phyloP scores from a whole-genome alignment of 257 asterid species.

The Rhazya stricta region DNA sequence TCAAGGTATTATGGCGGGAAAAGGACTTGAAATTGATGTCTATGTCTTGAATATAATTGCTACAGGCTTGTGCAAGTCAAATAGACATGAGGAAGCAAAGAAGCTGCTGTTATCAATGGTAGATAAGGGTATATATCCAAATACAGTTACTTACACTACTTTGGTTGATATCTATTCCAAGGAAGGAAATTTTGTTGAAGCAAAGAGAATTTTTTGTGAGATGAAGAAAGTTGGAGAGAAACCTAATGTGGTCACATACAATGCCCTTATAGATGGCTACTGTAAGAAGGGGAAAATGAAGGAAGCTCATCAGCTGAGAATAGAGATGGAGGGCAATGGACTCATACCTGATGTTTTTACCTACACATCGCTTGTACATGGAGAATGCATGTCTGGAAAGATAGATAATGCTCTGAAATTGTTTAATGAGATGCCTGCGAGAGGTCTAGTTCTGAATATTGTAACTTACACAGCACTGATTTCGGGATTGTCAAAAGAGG shows the following conservation, averaged over 20 bases:
- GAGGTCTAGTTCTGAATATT: conserved; percentile 41
- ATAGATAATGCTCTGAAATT: conserved; percentile 52
- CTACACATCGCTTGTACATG: conserved; percentile 66
- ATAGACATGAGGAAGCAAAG: conserved; percentile 64
- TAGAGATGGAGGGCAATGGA: conserved; percentile 50
- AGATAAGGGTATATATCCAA: conserved; percentile 50
- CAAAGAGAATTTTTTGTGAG: conserved; percentile 29
- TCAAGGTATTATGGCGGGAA: conserved; percentile 54
- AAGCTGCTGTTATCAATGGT: conserved; percentile 51
- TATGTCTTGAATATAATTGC: conserved; percentile 62
- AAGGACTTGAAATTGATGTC: conserved; percentile 66
- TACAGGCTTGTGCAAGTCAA: conserved; percentile 50
- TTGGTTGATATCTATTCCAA: conserved; percentile 54
- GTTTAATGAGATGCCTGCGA: conserved; percentile 50
- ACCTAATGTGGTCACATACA: conserved; percentile 27
- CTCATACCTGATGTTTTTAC: conserved; percentile 58
- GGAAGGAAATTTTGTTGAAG: conserved; percentile 60
- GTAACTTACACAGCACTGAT: conserved; percentile 62
- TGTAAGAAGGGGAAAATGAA: conserved; percentile 30
- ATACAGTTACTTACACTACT: conserved; percentile 55
- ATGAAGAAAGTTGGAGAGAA: conserved; percentile 30
- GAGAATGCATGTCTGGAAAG: conserved; percentile 60
- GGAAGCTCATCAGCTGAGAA: conserved; percentile 33
- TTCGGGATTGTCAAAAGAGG: conserved; percentile 63
- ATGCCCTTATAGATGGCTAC: conserved; percentile 26